Evolutionary conservation across 805 yeast genomes (phyloP), one percentile per base, ranked within the genome.

Genomic region (Wickerhamiella spandovensis): DNA sequence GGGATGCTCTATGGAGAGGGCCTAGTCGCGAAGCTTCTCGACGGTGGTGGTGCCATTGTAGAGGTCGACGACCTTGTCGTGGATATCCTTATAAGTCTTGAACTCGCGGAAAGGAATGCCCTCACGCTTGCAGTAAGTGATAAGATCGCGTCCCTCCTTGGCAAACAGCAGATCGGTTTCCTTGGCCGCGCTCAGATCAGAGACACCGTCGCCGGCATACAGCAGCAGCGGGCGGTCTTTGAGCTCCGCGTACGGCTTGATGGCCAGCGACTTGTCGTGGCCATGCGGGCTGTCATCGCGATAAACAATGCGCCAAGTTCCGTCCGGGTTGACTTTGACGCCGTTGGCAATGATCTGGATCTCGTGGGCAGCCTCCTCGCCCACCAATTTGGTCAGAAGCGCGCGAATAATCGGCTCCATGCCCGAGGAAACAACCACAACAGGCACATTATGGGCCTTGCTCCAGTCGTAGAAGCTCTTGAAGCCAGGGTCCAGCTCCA

Each of bases 201-300:
- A 82, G 30, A 92, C 96, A 56, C 99, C 99, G 65, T 92, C 99
- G 52, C 99, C 99, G 62, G 95, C 85, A 72, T 92, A 92, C 65
- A 90, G 86, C 58, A 87, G 74, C 39, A 72, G 70, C 15, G 95
- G 95, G 46, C 77, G 73, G 20, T 66, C 61, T 7, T 60, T 64
- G 37, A 62, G 58, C 47, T 56, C 51, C 21, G 68, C 68, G 60
- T 70, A 61, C 52, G 72, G 65, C 51, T 76, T 74, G 59, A 92
- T 90, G 25, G 92, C 82, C 51, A 77, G 74, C 28, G 95, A 81
- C 70, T 92, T 92, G 68, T 92, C 97, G 66, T 92, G 99, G 47
- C 99, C 99, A 65, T 87, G 89, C 13, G 79, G 73, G 10, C 95
- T 77, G 50, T 83, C 87, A 67, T 92, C 95, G 58, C 82, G 78